phyloP scores from a whole-genome alignment of 306 rosid species.

The Cucumis hystrix region DNA sequence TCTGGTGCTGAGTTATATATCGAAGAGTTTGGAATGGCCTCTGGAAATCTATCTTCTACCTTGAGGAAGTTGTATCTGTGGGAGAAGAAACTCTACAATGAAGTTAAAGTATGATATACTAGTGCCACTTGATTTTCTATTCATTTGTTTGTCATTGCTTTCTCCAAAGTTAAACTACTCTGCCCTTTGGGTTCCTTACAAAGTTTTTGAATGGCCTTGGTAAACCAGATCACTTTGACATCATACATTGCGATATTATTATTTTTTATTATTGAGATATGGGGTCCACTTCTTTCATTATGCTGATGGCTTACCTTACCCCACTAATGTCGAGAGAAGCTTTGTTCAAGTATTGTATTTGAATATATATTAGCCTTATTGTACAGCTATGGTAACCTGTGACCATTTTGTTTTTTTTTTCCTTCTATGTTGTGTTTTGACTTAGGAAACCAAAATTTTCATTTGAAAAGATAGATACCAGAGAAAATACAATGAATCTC shows the following conservation, averaged over 20 bases:
- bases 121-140: background rate
- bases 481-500: background rate
- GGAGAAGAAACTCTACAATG: constrained; percentile 90
- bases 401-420: background rate
- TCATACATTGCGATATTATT: background rate
- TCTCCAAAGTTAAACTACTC: background rate
- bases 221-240: background rate
- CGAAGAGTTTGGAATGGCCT: constrained; percentile 35
- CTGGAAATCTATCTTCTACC: constrained; percentile 68
- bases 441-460: background rate
- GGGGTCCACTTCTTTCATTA: background rate
- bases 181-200: background rate
- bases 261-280: background rate
- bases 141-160: background rate
- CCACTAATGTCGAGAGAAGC: background rate
- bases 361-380: background rate
- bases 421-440: background rate
- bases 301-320: background rate
- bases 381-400: background rate
- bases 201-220: background rate
- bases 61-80: constrained; percentile 76
- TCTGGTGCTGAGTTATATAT: constrained; percentile 22
- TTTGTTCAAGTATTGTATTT: background rate
- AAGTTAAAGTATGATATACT: constrained; percentile 62
- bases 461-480: background rate